Conservation (phyloP, 768 basidiomycete species). For the Sporobolomyces pararoseus region DNA sequence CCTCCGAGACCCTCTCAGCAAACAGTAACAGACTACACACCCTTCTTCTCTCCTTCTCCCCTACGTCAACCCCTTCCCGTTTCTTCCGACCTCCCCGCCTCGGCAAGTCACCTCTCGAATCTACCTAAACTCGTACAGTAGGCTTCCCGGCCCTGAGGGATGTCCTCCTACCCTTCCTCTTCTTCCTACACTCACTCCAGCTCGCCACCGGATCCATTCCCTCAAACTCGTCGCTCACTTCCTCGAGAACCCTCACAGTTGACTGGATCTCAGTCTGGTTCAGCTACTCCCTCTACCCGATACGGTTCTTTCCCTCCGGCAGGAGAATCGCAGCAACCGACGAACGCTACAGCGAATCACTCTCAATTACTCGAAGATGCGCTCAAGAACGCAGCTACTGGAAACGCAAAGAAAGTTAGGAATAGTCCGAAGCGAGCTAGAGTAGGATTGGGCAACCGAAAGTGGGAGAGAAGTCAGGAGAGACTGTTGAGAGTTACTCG, state of each 20-base stretch:
- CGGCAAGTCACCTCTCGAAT: no score
- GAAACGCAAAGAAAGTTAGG: background rate
- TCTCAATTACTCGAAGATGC: background rate
- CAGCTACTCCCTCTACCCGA: conserved; percentile 18
- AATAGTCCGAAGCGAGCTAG: background rate
- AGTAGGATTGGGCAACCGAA: background rate
- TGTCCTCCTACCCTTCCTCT: background rate
- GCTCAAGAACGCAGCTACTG: background rate
- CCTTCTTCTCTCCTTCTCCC: background rate
- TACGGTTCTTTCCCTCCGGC: conserved; percentile 37
- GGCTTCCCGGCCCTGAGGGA: background rate
- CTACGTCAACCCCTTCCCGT: conserved; percentile 3
- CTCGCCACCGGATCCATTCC: conserved; percentile 3
- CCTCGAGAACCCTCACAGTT: conserved; percentile 10
- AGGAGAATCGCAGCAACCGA: background rate
- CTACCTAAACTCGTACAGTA: background rate
- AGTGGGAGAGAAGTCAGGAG: conserved; percentile 33
- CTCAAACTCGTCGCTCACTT: background rate
- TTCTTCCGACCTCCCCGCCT: background rate
- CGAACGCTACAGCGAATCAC: background rate
- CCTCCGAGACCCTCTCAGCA: background rate
- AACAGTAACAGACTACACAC: background rate
- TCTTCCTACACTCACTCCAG: background rate
- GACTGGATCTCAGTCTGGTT: conserved; percentile 20
- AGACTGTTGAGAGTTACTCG: conserved; percentile 5